Evolutionary conservation across 1,284 basidiomycete species (phyloP), one percentile per base, ranked within the genome.

Genomic region (Rhodotorula sp.): DNA sequence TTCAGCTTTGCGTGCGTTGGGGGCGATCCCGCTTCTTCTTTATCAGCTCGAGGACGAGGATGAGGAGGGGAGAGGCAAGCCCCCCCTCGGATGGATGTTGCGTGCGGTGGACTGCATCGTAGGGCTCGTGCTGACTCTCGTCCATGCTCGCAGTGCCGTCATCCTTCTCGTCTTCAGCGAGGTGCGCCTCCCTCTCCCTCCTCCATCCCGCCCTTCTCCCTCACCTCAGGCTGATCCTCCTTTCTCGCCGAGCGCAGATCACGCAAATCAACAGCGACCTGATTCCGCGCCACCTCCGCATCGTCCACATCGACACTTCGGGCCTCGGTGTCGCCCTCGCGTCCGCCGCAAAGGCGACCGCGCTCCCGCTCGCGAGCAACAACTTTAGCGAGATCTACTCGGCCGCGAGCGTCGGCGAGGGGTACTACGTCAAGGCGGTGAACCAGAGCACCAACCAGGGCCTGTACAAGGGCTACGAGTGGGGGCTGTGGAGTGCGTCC

Each of bases 391-490:
- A 65, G 34, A 34, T 74, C 22, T 74, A 69, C 54, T 56, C 62
- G 29, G 10, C 54, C 2, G 27, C 39, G 6, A 34, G 46, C 19
- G 32, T 61, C 17, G 53, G 56, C 9, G 50, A 66, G n/a, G 55
- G 29, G 6, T 67, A 71, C 65, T 71, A 50, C 46, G 59, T 59
- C n/a, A 59, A 71, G 70, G 15, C 29, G 8, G 36, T 34, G 46
- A 63, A 56, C 50, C 48, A 66, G 51, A 67, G 60, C 7, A 61
- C 56, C 39, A 69, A 76, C 41, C 62, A 63, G 27, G 77, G 77
- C 12, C n/a, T 78, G n/a, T 53, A 71, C 44, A 66, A 69, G 63
- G 64, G 32, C 3, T 78, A 78, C 69, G 71, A 77, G 58, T 77
- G 66, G 63, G 78, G 75, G 27, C 63, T 78, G 6, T 75, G 70